phyloP scores from a whole-genome alignment of 1,139 yeast species.

The Sugiyamaella japonica region DNA sequence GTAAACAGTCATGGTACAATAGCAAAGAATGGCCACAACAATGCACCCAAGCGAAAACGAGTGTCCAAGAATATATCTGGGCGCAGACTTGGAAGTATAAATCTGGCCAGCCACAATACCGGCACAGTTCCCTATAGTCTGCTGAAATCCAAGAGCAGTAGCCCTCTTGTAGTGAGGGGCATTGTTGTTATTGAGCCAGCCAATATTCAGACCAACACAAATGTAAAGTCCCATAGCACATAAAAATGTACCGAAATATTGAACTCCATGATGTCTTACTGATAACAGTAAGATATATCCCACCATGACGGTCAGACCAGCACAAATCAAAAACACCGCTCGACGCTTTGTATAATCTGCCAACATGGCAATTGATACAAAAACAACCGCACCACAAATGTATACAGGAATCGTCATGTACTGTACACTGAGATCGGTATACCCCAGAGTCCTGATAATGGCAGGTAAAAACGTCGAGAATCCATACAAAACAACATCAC shows the following conservation, averaged over 20 bases:
- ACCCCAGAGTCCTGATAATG: conserved; percentile 40
- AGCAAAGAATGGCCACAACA: conserved; percentile 22
- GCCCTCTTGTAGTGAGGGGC: conserved; percentile 47
- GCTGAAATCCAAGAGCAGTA: conserved; percentile 45
- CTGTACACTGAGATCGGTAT: conserved; percentile 49
- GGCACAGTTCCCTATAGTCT: conserved; percentile 46
- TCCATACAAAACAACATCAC: conserved; percentile 43
- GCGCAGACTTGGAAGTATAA: conserved; percentile 34
- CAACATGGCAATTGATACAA: conserved; percentile 42
- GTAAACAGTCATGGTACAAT: conserved; percentile 11
- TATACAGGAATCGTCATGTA: conserved; percentile 53
- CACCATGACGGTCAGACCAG: conserved; percentile 39
- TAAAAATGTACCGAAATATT: conserved; percentile 52
- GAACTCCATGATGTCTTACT: conserved; percentile 39
- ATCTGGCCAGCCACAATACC: conserved; percentile 48
- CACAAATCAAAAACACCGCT: conserved; percentile 31
- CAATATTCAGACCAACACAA: conserved; percentile 43
- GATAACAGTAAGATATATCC: conserved; percentile 47
- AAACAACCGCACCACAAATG: conserved; percentile 46
- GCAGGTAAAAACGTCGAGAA: conserved; percentile 38
- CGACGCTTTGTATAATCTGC: conserved; percentile 45
- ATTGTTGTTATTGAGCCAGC: conserved; percentile 46
- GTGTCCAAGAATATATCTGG: conserved; percentile 45
- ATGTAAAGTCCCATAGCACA: conserved; percentile 44
- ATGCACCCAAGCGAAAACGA: conserved; percentile 44